Conservation (phyloP, 176 grass and related monocot species). For the Eleusine coracana region DNA sequence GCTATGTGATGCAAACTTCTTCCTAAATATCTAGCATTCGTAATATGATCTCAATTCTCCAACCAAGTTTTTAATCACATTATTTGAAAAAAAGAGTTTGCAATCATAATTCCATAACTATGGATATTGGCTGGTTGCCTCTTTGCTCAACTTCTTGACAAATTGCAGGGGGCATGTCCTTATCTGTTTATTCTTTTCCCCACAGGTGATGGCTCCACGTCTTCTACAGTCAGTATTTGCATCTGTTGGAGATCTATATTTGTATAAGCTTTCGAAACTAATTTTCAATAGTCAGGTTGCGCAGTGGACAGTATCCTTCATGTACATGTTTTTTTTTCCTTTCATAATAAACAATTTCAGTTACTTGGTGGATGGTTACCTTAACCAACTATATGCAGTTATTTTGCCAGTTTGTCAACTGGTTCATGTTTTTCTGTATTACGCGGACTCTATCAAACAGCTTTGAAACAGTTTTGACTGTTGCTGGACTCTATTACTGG, state of each 20-base stretch:
- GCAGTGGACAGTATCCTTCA: constrained; percentile 81
- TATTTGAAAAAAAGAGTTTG: too few species aligned
- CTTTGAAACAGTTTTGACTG: constrained; percentile 85
- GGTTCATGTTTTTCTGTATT: constrained; percentile 97
- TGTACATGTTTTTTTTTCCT: not conserved
- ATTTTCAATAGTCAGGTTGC: constrained; percentile 74
- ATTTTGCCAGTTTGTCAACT: constrained; percentile 83
- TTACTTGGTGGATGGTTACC: constrained; percentile 30
- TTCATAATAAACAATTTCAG: not conserved
- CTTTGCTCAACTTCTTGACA: too few species aligned
- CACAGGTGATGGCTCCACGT: constrained; percentile 68
- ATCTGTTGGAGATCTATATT: constrained; percentile 75
- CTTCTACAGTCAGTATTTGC: constrained; percentile 86
- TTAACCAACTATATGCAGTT: constrained; percentile 64
- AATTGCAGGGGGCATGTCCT: not conserved
- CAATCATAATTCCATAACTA: too few species aligned
- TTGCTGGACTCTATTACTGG: constrained; percentile 85
- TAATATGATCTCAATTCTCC: too few species aligned
- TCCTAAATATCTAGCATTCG: too few species aligned
- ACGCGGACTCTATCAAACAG: constrained; percentile 84
- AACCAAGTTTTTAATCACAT: too few species aligned
- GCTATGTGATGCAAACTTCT: too few species aligned
- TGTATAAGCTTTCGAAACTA: constrained; percentile 86
- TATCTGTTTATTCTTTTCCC: constrained; percentile 10
- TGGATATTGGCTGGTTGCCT: too few species aligned